phyloP scores from a whole-genome alignment of 2,329 filamentous ascomycete species.

The Trichoderma atrobrunneum region DNA sequence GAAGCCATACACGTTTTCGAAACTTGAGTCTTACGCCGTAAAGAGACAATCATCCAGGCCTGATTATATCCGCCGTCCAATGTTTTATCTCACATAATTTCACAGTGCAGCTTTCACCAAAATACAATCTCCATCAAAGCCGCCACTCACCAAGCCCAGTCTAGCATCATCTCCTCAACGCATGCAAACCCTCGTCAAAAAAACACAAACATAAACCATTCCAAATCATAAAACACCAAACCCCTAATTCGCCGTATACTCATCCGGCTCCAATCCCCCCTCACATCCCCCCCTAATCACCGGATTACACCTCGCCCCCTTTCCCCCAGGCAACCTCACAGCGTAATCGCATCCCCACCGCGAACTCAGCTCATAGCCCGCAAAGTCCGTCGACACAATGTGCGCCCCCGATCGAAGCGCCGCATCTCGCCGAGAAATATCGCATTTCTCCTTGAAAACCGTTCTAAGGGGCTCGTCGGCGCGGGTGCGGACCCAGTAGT shows the following conservation, averaged over 20 bases:
- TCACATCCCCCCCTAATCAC: constrained; percentile 25
- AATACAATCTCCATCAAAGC: neutral
- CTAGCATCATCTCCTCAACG: neutral
- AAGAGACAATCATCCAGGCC: neutral
- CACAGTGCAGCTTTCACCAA: neutral
- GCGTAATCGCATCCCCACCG: constrained; percentile 47
- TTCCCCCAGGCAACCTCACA: constrained; percentile 24
- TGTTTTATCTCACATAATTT: neutral
- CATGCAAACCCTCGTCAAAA: neutral
- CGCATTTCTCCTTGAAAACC: constrained; percentile 37
- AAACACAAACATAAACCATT: neutral
- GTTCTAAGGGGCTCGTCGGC: constrained; percentile 46
- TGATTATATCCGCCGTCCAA: neutral
- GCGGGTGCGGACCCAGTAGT: constrained; percentile 49
- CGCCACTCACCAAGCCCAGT: neutral
- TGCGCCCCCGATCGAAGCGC: constrained; percentile 48
- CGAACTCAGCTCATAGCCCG: constrained; percentile 44
- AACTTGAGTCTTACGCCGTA: neutral
- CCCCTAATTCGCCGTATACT: constrained; percentile 1
- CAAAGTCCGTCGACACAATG: constrained; percentile 49
- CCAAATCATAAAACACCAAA: neutral
- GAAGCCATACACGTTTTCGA: neutral
- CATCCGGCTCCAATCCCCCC: constrained; percentile 20
- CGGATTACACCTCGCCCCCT: constrained; percentile 34
- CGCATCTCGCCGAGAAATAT: constrained; percentile 38